Base-by-base conservation (phyloP, 148 eudicot genomes). In the Chenopodium quinoa region DNA sequence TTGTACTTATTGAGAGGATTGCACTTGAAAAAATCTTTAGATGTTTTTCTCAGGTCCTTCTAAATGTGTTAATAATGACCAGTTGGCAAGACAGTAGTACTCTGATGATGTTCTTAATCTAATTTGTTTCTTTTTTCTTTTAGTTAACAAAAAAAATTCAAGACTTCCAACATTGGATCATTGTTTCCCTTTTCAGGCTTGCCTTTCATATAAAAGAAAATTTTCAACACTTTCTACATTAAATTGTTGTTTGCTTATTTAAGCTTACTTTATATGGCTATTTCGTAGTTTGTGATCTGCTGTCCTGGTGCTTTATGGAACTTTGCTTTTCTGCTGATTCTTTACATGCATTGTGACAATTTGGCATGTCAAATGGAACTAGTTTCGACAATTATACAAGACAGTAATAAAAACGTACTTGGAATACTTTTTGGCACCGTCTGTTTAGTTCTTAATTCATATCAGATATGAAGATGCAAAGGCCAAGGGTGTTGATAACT, bases 381-480 rank as follows among this genome's bases (percentile, higher is more conserved):
- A 75, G 31, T 68, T 68, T 16, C 10, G 29, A 31, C 23, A 3
- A 71, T 56, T 25, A 37, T 37, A 54, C 19, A 52, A 14, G 52
- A 12, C 23, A 7, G 58, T 34, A 44, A 60, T 32, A 56, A 46
- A 4, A 40, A 73, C 25, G 32, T 0, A n/a, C 76, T 34, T 34
- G 67, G 8, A 46, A 47, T 52, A 48, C 12, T 23, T 74, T 0
- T 64, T 31, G 2, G 40, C 19, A 72, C 34, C 40, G 31, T 40
- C 9, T 68, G 75, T 60, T 73, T 75, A 16, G 50, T 19, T 81
- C 80, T 92, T 93, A 86, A 92, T 90, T 72, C 65, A 68, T 83
- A 19, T 63, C 12, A 95, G 98, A 88, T 95, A 95, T 84, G 92
- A 92, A 82, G 97, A 93, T 88, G 93, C 93, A 16, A 93, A 82